Percentiles rank a stretch among this genome's conserved stretches.
phyloP scores from a whole-genome alignment of 2,329 filamentous ascomycete genomes.

The Periconia sp. region DNA sequence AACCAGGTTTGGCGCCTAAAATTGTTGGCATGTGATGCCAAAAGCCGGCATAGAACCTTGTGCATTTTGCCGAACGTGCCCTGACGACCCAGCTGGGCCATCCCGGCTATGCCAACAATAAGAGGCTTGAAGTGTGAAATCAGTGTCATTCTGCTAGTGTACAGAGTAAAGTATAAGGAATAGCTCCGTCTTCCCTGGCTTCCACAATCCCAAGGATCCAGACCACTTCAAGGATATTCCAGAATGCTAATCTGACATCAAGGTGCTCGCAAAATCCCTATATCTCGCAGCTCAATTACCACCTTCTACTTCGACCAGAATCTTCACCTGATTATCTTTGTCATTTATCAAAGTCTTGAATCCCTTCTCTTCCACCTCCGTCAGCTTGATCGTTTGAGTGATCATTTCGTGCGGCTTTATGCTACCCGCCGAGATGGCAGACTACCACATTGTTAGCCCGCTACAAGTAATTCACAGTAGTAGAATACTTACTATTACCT shows the following conservation, averaged over 20 bases:
- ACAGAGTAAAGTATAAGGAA: too few species aligned
- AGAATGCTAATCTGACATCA: constrained; percentile 13
- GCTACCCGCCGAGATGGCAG: constrained; percentile 53
- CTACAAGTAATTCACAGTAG: not conserved
- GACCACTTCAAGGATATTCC: too few species aligned
- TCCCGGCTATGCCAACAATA: too few species aligned
- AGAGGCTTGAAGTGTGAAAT: too few species aligned
- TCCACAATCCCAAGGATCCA: too few species aligned
- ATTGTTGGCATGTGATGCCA: too few species aligned
- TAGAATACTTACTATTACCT: constrained; percentile 31
- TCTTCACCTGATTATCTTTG: constrained; percentile 58
- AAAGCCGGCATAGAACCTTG: too few species aligned
- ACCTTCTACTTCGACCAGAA: constrained; percentile 50
- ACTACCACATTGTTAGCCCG: constrained; percentile 51
- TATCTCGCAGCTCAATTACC: constrained; percentile 16
- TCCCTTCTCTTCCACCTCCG: constrained; percentile 54
- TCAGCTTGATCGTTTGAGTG: constrained; percentile 54
- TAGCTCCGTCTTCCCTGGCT: too few species aligned
- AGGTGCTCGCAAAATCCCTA: constrained; percentile 7
- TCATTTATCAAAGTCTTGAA: constrained; percentile 56
- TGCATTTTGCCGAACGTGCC: too few species aligned
- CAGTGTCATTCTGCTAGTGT: too few species aligned
- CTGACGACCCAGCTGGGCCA: too few species aligned
- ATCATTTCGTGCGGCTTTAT: constrained; percentile 56
- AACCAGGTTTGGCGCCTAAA: too few species aligned